A percentile compares a stretch with the other conserved stretches of the same genome.
phyloP scores from a whole-genome alignment of 768 basidiomycete genomes.

The Lyophyllum atratum region DNA sequence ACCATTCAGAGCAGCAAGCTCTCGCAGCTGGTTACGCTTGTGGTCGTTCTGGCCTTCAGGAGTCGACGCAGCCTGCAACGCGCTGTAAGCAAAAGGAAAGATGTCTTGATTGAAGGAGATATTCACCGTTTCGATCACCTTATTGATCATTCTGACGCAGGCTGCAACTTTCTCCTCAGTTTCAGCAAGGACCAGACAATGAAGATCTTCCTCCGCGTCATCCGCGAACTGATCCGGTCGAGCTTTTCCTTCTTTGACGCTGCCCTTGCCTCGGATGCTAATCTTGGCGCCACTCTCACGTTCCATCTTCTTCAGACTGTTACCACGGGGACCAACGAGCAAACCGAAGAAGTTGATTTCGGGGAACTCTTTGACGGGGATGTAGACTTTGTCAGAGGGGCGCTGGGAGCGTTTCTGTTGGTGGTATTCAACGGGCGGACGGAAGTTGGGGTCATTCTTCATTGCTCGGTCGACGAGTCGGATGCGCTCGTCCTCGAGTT shows the following conservation, averaged over 20 bases:
- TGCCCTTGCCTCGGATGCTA: conserved; percentile 96
- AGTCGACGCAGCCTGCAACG: conserved; percentile 89
- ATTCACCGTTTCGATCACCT: conserved; percentile 94
- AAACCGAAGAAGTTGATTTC: conserved; percentile 99
- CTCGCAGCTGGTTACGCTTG: conserved; percentile 97
- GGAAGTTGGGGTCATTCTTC: conserved; percentile 98
- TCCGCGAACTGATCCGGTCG: conserved; percentile 92
- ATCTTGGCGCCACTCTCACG: conserved; percentile 97
- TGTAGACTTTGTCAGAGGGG: conserved; percentile 98
- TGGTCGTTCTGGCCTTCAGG: conserved; percentile 99
- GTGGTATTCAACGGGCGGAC: conserved; percentile 95
- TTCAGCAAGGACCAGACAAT: conserved; percentile 95
- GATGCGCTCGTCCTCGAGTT: conserved; percentile 90
- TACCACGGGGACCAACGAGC: conserved; percentile 96
- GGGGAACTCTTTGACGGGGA: conserved; percentile 99
- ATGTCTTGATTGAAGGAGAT: not conserved
- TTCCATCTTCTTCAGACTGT: conserved; percentile 99
- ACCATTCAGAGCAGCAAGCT: conserved; percentile 96
- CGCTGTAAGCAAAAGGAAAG: not conserved
- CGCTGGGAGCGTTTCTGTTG: conserved; percentile 92
- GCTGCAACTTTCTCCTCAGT: conserved; percentile 86
- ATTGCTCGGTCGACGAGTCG: conserved; percentile 93
- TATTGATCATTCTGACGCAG: conserved; percentile 96
- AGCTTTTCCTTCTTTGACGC: conserved; percentile 98
- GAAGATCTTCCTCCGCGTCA: conserved; percentile 98